Percentiles rank a stretch among this genome's conserved stretches.
Evolutionary conservation across 345 rosid species (phyloP).

Genomic region (Clarkia xantiana): DNA sequence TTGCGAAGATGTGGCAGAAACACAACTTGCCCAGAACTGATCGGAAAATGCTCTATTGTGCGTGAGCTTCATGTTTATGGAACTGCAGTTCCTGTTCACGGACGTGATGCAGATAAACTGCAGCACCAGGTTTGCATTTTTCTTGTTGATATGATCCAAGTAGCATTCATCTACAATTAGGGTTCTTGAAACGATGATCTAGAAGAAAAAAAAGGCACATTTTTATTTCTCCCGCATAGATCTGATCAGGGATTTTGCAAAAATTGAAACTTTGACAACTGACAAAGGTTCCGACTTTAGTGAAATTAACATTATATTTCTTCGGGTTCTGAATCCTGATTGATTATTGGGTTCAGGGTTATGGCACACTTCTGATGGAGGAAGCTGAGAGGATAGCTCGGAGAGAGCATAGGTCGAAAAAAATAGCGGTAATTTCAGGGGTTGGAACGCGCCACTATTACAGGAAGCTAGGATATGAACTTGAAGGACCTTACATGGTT

Average conservation of each 20-base stretch:
- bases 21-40: constrained; percentile 80
- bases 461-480: constrained; percentile 79
- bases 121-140: constrained; percentile 75
- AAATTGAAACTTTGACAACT: no score
- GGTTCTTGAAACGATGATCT: no score
- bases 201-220: no score
- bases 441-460: constrained; percentile 97
- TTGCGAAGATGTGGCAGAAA: constrained; percentile 80
- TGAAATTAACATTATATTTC: no score
- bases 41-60: constrained; percentile 78
- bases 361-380: constrained; percentile 95
- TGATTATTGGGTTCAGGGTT: constrained; percentile 34
- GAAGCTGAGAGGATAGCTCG: constrained; percentile 80
- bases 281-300: no score
- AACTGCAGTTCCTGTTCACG: constrained; percentile 99
- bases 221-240: no score
- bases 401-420: constrained; percentile 72
- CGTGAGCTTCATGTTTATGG: constrained; percentile 99
- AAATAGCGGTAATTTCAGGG: constrained; percentile 82
- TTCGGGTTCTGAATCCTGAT: no score
- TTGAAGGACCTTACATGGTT: constrained; percentile 97
- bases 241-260: no score
- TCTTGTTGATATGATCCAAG: not conserved
- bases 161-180: no score
- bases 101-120: constrained; percentile 85